Conservation (phyloP, 2,329 filamentous ascomycete species). For the Colletotrichum nymphaeae region DNA sequence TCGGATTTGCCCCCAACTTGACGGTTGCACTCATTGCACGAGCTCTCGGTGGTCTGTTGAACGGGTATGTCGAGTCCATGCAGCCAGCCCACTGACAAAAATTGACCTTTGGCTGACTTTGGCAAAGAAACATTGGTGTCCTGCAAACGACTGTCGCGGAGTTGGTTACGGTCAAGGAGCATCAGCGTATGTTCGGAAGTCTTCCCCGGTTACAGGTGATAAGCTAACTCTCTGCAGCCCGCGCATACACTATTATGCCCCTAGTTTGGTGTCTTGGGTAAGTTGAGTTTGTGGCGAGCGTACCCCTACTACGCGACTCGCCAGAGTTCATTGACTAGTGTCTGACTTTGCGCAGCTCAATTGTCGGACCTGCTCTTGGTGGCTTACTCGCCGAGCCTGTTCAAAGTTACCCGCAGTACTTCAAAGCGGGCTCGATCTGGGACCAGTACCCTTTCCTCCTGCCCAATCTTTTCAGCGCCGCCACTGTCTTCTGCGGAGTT, state of each 20-base stretch:
- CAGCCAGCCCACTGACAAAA: background rate
- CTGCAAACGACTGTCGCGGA: slow-evolving; percentile 96
- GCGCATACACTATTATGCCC: slow-evolving; percentile 97
- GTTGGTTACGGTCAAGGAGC: slow-evolving; percentile 90
- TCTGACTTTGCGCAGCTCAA: slow-evolving; percentile 70
- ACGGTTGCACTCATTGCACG: slow-evolving; percentile 87
- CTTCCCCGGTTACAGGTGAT: slow-evolving; percentile 13
- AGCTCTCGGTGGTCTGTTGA: slow-evolving; percentile 89
- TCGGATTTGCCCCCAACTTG: slow-evolving; percentile 89
- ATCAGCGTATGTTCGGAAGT: slow-evolving; percentile 76
- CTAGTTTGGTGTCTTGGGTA: slow-evolving; percentile 97
- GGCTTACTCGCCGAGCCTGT: slow-evolving; percentile 90
- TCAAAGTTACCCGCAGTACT: slow-evolving; percentile 80
- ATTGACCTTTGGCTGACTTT: slow-evolving; percentile 38
- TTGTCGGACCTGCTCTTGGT: slow-evolving; percentile 91
- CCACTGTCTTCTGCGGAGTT: slow-evolving; percentile 81
- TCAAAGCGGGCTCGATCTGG: slow-evolving; percentile 80
- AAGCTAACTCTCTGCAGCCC: slow-evolving; percentile 65
- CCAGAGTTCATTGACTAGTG: slow-evolving; percentile 31
- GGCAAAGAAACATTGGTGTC: slow-evolving; percentile 85
- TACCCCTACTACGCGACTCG: slow-evolving; percentile 9
- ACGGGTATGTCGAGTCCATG: slow-evolving; percentile 73
- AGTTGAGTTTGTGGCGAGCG: slow-evolving; percentile 42
- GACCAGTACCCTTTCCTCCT: slow-evolving; percentile 90
- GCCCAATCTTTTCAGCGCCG: slow-evolving; percentile 89